Percentiles rank a stretch among this genome's conserved stretches.
These are phyloP conservation scores for Dicorynia guianensis DNA, from an alignment of 306 rosid species.

Conservation along the genomic window DNA sequence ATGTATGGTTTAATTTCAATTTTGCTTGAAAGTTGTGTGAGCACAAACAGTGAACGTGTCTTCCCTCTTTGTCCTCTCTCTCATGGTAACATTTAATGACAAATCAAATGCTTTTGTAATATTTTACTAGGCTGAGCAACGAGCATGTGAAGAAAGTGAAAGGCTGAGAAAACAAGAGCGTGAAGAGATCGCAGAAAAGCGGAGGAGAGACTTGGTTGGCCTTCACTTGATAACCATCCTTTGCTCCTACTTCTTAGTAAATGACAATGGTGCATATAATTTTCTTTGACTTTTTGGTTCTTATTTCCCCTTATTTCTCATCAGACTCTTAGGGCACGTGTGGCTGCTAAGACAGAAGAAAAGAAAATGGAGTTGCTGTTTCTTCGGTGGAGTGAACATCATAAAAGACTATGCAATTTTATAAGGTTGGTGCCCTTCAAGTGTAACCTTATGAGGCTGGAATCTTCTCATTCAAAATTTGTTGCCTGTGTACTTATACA, in stretches of 20 bases:
- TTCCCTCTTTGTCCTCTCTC: neutral
- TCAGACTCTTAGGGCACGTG: constrained; percentile 96
- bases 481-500: constrained; percentile 30
- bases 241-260: neutral
- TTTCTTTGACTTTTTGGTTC: constrained; percentile 15
- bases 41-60: neutral
- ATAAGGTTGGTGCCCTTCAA: constrained; percentile 69
- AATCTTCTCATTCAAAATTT: constrained; percentile 22
- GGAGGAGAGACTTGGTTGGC: constrained; percentile 91
- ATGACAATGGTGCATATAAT: constrained; percentile 16
- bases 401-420: constrained; percentile 87
- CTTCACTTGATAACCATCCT: constrained; percentile 27
- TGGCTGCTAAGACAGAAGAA: constrained; percentile 97
- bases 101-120: constrained; percentile 28
- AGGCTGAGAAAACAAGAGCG: constrained; percentile 90
- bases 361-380: constrained; percentile 95
- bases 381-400: constrained; percentile 97
- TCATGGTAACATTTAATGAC: neutral
- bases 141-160: constrained; percentile 98
- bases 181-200: constrained; percentile 86
- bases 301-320: constrained; percentile 6
- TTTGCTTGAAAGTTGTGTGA: neutral
- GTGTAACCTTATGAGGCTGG: neutral
- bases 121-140: constrained; percentile 84
- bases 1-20: neutral